phyloP scores from a whole-genome alignment of 495 filamentous ascomycete genomes.

The Xylaria sp. region DNA sequence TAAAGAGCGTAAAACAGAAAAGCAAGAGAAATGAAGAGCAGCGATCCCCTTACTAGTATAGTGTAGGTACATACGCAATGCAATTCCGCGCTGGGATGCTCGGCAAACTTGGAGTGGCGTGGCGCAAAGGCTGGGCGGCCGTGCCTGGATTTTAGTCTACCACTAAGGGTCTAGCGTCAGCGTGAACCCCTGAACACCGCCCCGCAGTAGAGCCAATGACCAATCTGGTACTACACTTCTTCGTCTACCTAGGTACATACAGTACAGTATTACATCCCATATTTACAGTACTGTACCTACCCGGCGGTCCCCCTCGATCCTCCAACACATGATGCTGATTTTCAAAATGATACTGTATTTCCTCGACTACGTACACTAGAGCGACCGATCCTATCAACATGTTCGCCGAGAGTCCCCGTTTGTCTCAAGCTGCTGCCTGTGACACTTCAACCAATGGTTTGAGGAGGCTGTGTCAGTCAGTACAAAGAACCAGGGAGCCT shows the following conservation, averaged over 20 bases:
- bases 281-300: background rate
- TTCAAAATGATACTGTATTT: background rate
- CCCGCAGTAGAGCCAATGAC: background rate
- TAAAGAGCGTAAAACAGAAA: constrained; percentile 14
- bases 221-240: background rate
- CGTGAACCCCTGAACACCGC: constrained; percentile 15
- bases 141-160: background rate
- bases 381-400: too few species aligned
- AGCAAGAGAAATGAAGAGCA: constrained; percentile 14
- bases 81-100: constrained; percentile 11
- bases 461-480: constrained; percentile 2
- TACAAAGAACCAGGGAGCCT: background rate
- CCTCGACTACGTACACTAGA: background rate
- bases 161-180: background rate
- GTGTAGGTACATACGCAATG: background rate
- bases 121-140: constrained; percentile 5
- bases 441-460: constrained; percentile 4
- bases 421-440: constrained; percentile 19
- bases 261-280: background rate
- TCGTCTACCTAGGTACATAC: background rate
- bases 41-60: background rate
- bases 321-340: background rate
- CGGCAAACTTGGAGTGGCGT: background rate
- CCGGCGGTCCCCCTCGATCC: background rate
- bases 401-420: constrained; percentile 8